Evolutionary conservation across 345 rosid genomes (phyloP).

Genomic region (Aquilaria sinensis): DNA sequence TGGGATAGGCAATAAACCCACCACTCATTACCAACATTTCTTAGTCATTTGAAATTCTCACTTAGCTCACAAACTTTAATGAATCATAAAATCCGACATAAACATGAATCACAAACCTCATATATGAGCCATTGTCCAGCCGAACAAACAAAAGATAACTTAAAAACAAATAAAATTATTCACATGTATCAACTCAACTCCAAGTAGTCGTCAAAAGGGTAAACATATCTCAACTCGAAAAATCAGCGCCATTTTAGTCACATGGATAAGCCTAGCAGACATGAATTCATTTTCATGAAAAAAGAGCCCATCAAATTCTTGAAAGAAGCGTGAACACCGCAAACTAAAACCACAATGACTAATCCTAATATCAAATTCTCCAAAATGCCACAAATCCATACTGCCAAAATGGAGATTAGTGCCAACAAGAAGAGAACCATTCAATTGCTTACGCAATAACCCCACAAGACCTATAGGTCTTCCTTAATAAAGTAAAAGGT

Average conservation of each 20-base stretch:
- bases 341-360: conserved; percentile 17
- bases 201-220: not conserved
- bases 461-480: conserved; percentile 31
- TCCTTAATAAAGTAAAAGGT: conserved; percentile 33
- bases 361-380: conserved; percentile 24
- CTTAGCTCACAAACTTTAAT: no score
- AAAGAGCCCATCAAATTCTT: conserved; percentile 29
- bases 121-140: no score
- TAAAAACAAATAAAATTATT: not conserved
- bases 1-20: no score
- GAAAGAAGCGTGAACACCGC: conserved; percentile 27
- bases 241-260: not conserved
- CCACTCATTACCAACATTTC: no score
- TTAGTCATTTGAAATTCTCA: no score
- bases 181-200: not conserved
- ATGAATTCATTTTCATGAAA: conserved; percentile 22
- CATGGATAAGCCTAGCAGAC: conserved; percentile 18
- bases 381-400: conserved; percentile 28
- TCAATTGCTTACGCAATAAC: conserved; percentile 23
- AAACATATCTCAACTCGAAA: not conserved
- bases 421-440: conserved; percentile 22
- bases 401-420: conserved; percentile 20
- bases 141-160: no score
- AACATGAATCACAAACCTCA: no score
- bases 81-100: no score